Evolutionary conservation across 2,329 filamentous ascomycete species (phyloP).

Genomic region (Monosporascus sp.): DNA sequence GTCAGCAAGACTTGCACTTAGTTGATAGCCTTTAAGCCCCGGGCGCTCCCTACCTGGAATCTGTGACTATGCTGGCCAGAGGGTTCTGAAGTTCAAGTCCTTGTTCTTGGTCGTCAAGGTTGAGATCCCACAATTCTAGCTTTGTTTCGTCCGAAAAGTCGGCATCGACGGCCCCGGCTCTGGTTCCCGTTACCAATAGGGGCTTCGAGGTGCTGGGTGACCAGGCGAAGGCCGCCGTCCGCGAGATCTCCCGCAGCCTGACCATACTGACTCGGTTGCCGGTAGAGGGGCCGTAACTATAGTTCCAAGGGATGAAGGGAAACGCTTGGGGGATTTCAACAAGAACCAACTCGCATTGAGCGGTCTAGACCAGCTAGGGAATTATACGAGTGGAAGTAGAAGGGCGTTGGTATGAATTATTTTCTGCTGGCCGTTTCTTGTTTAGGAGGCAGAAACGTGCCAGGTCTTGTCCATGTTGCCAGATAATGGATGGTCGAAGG

Average conservation of each 20-base stretch:
- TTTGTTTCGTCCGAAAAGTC: conserved; percentile 98
- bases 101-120: conserved; percentile 69
- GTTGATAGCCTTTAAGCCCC: not conserved
- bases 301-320: not conserved
- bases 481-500: not conserved
- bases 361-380: conserved; percentile 27
- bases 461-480: not conserved
- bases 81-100: conserved; percentile 75
- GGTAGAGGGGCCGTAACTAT: conserved; percentile 3
- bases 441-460: not conserved
- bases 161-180: conserved; percentile 89
- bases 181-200: conserved; percentile 86
- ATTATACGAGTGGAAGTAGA: conserved; percentile 3
- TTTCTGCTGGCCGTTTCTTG: not conserved
- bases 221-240: conserved; percentile 97
- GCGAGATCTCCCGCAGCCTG: conserved; percentile 89
- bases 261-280: conserved; percentile 60
- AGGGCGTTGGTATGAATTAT: not conserved
- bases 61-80: conserved; percentile 74
- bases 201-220: conserved; percentile 75
- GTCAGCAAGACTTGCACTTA: conserved; percentile 12
- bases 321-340: conserved; percentile 6
- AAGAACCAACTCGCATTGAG: conserved; percentile 27
- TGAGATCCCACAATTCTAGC: conserved; percentile 92
- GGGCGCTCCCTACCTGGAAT: conserved; percentile 67